Evolutionary conservation across 2,329 filamentous ascomycete genomes (phyloP).

Genomic region (Sarocladium kiliense): DNA sequence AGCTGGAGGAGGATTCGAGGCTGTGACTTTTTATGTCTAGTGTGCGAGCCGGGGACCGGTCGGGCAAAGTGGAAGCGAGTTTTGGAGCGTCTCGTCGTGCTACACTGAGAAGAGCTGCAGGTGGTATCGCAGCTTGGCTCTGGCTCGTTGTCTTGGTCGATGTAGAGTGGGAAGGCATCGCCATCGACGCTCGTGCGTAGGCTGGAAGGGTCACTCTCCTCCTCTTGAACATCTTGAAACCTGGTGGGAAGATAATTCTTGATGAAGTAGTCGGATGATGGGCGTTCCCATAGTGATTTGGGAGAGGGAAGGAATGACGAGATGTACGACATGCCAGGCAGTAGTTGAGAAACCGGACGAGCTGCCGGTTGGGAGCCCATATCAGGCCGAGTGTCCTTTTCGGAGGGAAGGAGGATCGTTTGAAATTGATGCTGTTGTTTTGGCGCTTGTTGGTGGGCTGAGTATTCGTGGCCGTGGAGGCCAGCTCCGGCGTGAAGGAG

Average conservation of each 20-base stretch:
- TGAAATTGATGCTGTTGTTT: constrained; percentile 26
- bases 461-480: constrained; percentile 57
- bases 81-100: constrained; percentile 8
- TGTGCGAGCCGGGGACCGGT: constrained; percentile 43
- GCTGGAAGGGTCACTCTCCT: background rate
- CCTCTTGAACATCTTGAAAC: background rate
- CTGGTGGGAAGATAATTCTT: background rate
- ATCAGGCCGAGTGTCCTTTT: constrained; percentile 18
- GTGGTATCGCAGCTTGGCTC: background rate
- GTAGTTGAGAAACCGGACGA: background rate
- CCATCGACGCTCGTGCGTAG: background rate
- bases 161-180: background rate
- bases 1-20: constrained; percentile 68
- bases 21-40: constrained; percentile 25
- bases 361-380: background rate
- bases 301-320: background rate
- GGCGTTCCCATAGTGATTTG: background rate
- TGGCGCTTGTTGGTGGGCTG: constrained; percentile 24
- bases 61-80: constrained; percentile 65
- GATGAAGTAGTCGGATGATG: background rate
- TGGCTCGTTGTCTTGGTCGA: background rate
- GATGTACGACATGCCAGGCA: constrained; percentile 4
- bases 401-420: constrained; percentile 37
- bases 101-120: constrained; percentile 5
- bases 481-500: constrained; percentile 55